Evolutionary conservation across 2,329 filamentous ascomycete genomes (phyloP).

Genomic region (Mycosphaerelloides madeirae): DNA sequence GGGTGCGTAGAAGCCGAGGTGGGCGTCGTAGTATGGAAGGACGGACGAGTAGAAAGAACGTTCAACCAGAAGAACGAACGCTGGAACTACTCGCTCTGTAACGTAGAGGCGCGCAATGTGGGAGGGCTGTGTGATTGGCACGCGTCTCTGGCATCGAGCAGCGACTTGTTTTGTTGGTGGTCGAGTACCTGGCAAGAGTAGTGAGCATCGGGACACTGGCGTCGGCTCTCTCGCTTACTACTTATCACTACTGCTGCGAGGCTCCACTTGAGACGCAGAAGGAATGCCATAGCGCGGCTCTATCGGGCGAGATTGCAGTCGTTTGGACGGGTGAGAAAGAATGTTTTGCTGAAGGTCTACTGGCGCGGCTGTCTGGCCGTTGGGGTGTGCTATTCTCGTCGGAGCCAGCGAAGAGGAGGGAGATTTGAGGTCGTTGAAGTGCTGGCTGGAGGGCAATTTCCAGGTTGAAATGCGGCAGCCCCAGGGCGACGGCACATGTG

Average conservation of each 20-base stretch:
- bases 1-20: conserved; percentile 4
- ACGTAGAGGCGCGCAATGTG: too few relatives aligned
- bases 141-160: too few relatives aligned
- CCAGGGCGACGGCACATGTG: too few relatives aligned
- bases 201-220: neutral
- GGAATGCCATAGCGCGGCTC: neutral
- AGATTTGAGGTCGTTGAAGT: conserved; percentile 2
- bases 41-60: neutral
- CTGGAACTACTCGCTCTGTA: too few relatives aligned
- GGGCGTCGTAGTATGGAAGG: neutral
- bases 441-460: too few relatives aligned
- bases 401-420: conserved; percentile 2
- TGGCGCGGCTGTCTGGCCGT: conserved; percentile 4
- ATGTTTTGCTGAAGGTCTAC: neutral
- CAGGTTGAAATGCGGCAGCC: too few relatives aligned
- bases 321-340: conserved; percentile 5
- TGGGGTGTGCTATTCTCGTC: conserved; percentile 3
- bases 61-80: neutral
- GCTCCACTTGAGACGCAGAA: too few relatives aligned
- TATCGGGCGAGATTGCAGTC: neutral
- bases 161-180: too few relatives aligned
- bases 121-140: too few relatives aligned
- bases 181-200: too few relatives aligned
- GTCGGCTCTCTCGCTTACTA: neutral
- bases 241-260: neutral